Evolutionary conservation across 768 basidiomycete species (phyloP).

Genomic region (Candolleomyces efflorescens): DNA sequence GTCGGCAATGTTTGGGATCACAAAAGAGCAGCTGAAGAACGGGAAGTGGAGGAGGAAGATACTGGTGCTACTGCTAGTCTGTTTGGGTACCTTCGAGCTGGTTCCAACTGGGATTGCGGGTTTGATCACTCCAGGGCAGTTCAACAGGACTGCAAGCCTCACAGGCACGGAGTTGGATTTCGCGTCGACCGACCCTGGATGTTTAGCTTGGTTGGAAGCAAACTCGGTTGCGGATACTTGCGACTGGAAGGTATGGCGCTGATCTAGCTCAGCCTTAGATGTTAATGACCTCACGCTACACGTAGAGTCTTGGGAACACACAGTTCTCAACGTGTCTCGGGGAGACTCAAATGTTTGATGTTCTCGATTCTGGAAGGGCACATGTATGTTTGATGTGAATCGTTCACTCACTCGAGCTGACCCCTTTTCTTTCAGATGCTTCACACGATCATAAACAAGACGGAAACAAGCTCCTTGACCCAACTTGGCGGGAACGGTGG

Average conservation of each 20-base stretch:
- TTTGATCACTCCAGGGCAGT: background rate
- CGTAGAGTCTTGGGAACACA: too few relatives aligned
- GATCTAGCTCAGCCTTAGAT: too few relatives aligned
- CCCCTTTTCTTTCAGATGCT: too few relatives aligned
- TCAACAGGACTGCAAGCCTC: background rate
- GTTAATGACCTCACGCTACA: too few relatives aligned
- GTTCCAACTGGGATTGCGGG: background rate
- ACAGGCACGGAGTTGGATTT: background rate
- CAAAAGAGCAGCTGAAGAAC: background rate
- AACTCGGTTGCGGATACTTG: background rate
- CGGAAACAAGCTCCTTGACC: too few relatives aligned
- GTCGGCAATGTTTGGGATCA: background rate
- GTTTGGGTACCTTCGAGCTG: background rate
- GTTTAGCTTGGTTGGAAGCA: background rate
- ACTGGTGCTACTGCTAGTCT: background rate
- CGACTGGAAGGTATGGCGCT: background rate
- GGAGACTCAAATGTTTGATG: background rate
- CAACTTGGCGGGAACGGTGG: too few relatives aligned
- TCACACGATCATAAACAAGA: too few relatives aligned
- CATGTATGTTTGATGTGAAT: background rate
- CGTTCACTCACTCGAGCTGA: too few relatives aligned
- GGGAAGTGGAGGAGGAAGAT: too few relatives aligned
- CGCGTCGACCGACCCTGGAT: background rate
- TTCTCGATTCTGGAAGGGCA: background rate
- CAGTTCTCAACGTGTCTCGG: background rate